Base-by-base conservation (phyloP, 2,329 filamentous ascomycete genomes). In the Fusarium bulbicola region DNA sequence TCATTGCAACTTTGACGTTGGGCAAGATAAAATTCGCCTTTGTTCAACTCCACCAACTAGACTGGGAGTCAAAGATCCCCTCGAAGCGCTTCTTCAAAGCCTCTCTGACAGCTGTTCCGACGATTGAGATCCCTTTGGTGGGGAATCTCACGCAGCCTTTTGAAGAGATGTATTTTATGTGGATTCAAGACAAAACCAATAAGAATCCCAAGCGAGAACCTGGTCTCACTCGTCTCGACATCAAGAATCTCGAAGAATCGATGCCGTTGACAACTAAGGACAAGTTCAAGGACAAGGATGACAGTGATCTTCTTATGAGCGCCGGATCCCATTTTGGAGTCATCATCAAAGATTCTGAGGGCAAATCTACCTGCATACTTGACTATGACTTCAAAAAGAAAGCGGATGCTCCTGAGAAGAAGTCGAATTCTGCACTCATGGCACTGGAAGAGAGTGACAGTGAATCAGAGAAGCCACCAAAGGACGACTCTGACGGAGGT, bases 141-240 rank as follows among this genome's bases (percentile, higher is more conserved):
- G 81, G 81, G 4, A 68, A 74, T 20, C 30, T 83, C 13, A 63
- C 63, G 4, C 81, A 81, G 62, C 81, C 81, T 2, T 77, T 83
- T 37, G 80, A 83, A 39, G 81, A 82, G 60, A 68, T 81, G 68
- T 79, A 76, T 30, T 80, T 78, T 46, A 63, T 81, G 42, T 82
- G 78, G 79, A 74, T 81, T 5, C 77, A 81, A 52, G 80, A 80
- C 42, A 61, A 26, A 7, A 36, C 52, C 1, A 39, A 32, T 1
- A 24, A 46, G 46, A 50, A 32, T 16, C 46, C 21, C 3, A 46
- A 46, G 12, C 18, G 43, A 14, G 30, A n/a, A 4, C 28, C 47
- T 18, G 30, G 30, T 12, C 30, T 50, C 3, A 34, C 30, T 3
- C 30, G 30, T 12, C 28, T 32, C 3, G 47, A 50, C 2, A 9